Percentiles rank a stretch among this genome's conserved stretches.
phyloP scores from a whole-genome alignment of 2,329 filamentous ascomycete species.

The Penicillium janthinellum region DNA sequence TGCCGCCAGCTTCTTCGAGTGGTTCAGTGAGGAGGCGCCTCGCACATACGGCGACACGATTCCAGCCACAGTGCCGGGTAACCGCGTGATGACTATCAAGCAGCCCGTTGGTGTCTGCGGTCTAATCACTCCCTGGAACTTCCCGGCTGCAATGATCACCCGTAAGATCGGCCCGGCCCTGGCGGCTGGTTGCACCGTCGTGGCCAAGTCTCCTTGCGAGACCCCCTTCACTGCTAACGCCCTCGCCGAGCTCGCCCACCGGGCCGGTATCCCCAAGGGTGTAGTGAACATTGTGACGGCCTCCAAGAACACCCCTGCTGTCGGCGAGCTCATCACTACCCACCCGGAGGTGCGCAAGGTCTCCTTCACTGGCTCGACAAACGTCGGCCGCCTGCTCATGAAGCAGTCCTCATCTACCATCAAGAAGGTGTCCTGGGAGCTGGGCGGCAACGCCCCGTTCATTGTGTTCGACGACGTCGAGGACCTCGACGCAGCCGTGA shows the following conservation, averaged over 20 bases:
- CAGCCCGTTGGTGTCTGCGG: conserved; percentile 70
- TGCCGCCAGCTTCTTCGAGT: conserved; percentile 62
- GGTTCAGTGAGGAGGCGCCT: conserved; percentile 65
- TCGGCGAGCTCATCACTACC: conserved; percentile 77
- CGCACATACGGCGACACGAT: conserved; percentile 64
- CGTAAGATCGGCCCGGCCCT: conserved; percentile 61
- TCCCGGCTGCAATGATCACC: conserved; percentile 58
- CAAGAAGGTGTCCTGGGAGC: conserved; percentile 87
- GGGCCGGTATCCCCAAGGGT: conserved; percentile 85
- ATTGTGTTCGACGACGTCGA: conserved; percentile 92
- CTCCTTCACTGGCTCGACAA: conserved; percentile 82
- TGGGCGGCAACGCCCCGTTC: conserved; percentile 93
- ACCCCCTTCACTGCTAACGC: conserved; percentile 90
- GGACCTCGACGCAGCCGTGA: conserved; percentile 80
- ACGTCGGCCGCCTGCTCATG: conserved; percentile 77
- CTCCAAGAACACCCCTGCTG: conserved; percentile 73
- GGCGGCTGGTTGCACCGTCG: conserved; percentile 93
- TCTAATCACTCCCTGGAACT: conserved; percentile 70
- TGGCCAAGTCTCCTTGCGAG: conserved; percentile 87
- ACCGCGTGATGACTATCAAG: conserved; percentile 64
- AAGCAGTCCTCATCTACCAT: conserved; percentile 80
- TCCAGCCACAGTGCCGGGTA: conserved; percentile 59
- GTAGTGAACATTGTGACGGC: conserved; percentile 89
- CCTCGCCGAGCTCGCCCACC: conserved; percentile 79
- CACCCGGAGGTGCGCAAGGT: conserved; percentile 80